Conservation (phyloP, 345 rosid genomes). For the Acer campestre region DNA sequence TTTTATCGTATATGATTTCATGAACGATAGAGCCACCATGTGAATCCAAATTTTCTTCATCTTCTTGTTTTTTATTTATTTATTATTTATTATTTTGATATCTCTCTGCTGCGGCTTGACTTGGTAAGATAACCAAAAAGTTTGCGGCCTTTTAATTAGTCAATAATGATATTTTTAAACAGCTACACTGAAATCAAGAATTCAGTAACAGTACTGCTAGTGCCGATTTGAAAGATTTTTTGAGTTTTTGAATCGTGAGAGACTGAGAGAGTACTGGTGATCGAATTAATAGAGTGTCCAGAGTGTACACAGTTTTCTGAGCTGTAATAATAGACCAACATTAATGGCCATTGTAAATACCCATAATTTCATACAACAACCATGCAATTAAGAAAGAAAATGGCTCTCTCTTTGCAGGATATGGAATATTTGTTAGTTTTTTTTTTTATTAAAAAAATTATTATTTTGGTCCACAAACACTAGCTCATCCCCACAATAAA, state of each 20-base stretch:
- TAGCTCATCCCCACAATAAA: not conserved
- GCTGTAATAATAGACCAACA: not conserved
- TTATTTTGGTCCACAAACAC: slow-evolving; percentile 4
- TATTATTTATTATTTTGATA: no score
- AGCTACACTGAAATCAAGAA: no score
- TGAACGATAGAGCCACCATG: not conserved
- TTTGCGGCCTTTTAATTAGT: not conserved
- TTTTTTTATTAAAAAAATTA: not conserved
- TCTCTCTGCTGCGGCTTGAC: not conserved
- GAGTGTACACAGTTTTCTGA: not conserved
- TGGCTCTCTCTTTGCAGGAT: not conserved
- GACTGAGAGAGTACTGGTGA: no score
- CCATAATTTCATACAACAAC: slow-evolving; percentile 26
- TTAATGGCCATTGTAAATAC: slow-evolving; percentile 14
- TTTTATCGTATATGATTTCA: no score
- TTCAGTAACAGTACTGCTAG: no score
- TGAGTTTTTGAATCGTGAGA: no score
- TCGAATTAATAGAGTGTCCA: no score
- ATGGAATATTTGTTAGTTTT: slow-evolving; percentile 10
- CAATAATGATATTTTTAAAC: not conserved
- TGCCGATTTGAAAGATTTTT: no score
- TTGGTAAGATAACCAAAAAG: not conserved
- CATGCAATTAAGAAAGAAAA: slow-evolving; percentile 20
- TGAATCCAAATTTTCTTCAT: not conserved
- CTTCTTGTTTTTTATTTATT: not conserved